phyloP scores from a whole-genome alignment of 331 rosid species.

The Rosa hybrid region DNA sequence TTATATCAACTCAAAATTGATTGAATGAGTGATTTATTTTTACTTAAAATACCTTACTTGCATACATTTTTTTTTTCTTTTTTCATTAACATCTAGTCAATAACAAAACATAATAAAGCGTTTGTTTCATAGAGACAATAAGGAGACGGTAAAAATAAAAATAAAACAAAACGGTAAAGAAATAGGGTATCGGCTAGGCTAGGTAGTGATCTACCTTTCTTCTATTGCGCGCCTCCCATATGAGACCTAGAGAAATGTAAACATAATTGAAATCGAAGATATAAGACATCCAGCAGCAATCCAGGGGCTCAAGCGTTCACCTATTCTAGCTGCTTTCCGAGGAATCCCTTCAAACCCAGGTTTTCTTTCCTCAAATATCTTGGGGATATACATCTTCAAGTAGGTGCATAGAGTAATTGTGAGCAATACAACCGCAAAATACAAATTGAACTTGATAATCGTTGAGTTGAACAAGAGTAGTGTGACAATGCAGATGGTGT shows the following conservation, averaged over 20 bases:
- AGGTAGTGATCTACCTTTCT: too few species aligned
- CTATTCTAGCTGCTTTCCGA: constrained; percentile 2
- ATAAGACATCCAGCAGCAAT: neutral
- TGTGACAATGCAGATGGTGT: neutral
- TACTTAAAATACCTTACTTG: too few species aligned
- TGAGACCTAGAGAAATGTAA: neutral
- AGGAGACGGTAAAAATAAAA: too few species aligned
- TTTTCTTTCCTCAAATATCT: neutral
- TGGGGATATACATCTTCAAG: neutral
- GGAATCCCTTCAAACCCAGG: neutral
- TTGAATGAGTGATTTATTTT: too few species aligned
- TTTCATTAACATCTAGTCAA: too few species aligned
- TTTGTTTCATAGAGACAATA: too few species aligned
- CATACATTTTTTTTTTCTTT: too few species aligned
- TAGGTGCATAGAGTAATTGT: neutral
- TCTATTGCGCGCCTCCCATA: too few species aligned
- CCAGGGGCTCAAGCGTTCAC: neutral
- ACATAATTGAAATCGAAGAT: neutral
- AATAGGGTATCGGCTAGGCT: too few species aligned
- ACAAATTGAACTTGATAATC: neutral
- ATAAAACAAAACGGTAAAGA: too few species aligned
- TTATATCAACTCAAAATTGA: too few species aligned
- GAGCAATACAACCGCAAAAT: neutral
- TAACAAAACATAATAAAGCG: too few species aligned
- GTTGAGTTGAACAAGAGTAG: neutral